Evolutionary conservation across 2,329 filamentous ascomycete genomes (phyloP).

Genomic region (Cercospora nicotianae): DNA sequence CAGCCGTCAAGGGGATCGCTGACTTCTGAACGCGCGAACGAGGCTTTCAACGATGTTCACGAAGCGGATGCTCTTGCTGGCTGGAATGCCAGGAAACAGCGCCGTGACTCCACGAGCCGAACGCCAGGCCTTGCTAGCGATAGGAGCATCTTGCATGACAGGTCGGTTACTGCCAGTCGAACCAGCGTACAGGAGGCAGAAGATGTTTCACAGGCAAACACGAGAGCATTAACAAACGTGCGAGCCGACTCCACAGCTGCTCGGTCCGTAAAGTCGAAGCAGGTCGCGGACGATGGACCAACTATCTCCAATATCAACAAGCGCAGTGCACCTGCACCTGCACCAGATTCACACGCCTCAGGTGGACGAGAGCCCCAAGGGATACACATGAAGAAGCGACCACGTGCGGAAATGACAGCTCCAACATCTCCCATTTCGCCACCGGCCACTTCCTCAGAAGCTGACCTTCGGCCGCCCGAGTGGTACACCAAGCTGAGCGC

Average conservation of each 20-base stretch:
- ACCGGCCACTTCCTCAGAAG: background rate
- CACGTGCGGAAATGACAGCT: background rate
- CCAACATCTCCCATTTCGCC: background rate
- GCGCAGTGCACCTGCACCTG: background rate
- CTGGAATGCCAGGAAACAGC: background rate
- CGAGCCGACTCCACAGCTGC: background rate
- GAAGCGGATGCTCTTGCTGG: background rate
- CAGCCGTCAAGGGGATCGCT: background rate
- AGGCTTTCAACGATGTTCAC: background rate
- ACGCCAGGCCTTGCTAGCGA: background rate
- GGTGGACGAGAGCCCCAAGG: background rate
- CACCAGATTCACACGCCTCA: background rate
- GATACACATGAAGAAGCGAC: background rate
- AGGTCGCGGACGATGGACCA: background rate
- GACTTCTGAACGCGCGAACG: background rate
- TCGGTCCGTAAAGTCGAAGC: background rate
- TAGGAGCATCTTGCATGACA: background rate
- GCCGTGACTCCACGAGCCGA: background rate
- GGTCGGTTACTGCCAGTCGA: background rate
- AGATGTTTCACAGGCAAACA: background rate
- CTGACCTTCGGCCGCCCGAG: conserved; percentile 17
- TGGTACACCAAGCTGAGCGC: conserved; percentile 25
- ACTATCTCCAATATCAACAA: background rate
- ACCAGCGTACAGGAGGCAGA: background rate
- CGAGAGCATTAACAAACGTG: background rate